Evolutionary conservation across 2,329 filamentous ascomycete species (phyloP), one percentile per base, ranked within the genome.

Genomic region (Stagonosporopsis rhizophila): DNA sequence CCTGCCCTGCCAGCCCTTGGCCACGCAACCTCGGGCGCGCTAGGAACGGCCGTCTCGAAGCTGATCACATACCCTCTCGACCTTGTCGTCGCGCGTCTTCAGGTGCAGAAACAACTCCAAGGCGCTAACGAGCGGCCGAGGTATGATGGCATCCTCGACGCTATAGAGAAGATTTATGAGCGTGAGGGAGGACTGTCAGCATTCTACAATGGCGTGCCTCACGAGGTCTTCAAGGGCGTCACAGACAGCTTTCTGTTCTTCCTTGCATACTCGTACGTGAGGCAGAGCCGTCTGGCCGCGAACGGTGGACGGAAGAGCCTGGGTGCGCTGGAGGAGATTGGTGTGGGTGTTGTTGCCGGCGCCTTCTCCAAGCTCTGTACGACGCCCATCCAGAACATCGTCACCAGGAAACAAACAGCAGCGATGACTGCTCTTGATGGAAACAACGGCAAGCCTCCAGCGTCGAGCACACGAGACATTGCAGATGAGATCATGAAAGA

Each of bases 201-300:
- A 1, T 87, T 96, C 62, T 96, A 82, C 61, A 79, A 75, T 22
- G 80, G 81, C 4, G 68, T 79, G 8, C 59, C 63, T 15, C 74
- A 75, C 8, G 80, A 82, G 64, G 76, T 79, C 1, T 63, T 74
- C 23, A 82, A 82, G 62, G 76, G 77, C 39, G 74, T 82, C 12
- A 74, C 86, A 27, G 91, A 95, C 78, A 90, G 89, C 53, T 94
- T 95, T 71, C 81, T 96, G 47, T 96, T 96, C 80, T 96, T 96
- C 78, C 82, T 94, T 17, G 88, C 90, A 56, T 96, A 96, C 77
- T 90, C 79, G 2, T 83, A 83, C 51, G 65, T 87, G 19, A 76
- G 83, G 38, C 78, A 85, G 54, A 73, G 70, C 34, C 67, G 78
- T 50, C 65, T 78, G 42, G 65, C 64, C 27, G 50, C 66, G 6